phyloP scores from a whole-genome alignment of 768 basidiomycete genomes.

The Rhodosporidiobolus odoratus region DNA sequence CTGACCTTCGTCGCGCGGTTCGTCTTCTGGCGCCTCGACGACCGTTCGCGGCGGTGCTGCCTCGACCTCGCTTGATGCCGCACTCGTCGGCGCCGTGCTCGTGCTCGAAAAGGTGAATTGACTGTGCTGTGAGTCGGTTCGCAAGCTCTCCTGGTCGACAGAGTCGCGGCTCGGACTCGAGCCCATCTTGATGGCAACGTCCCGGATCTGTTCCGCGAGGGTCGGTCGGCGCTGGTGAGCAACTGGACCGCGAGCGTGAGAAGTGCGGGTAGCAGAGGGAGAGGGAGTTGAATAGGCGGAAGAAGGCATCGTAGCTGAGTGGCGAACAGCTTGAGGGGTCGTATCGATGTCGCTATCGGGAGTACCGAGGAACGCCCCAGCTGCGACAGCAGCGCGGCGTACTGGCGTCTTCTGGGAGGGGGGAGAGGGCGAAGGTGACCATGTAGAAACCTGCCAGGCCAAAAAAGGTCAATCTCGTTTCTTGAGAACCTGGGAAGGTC shows the following conservation, averaged over 20 bases:
- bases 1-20: not conserved
- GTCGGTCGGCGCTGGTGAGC: conserved; percentile 30
- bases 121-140: conserved; percentile 11
- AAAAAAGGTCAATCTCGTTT: too few relatives aligned
- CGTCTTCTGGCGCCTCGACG: not conserved
- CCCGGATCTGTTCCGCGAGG: conserved; percentile 33
- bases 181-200: conserved; percentile 19
- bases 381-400: conserved; percentile 55
- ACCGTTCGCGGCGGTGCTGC: not conserved
- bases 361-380: conserved; percentile 39
- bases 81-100: conserved; percentile 14
- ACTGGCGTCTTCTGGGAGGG: conserved; percentile 49
- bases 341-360: conserved; percentile 22
- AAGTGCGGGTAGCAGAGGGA: not conserved
- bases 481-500: not conserved
- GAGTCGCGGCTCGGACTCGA: conserved; percentile 15
- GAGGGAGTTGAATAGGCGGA: not conserved
- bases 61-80: not conserved
- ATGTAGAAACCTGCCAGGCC: not conserved
- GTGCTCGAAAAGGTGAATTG: not conserved
- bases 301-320: not conserved
- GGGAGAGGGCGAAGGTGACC: conserved; percentile 34
- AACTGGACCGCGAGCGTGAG: not conserved
- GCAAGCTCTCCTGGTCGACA: conserved; percentile 5
- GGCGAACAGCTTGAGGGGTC: conserved; percentile 28